phyloP scores from a whole-genome alignment of 2,329 filamentous ascomycete genomes.

The Fusarium hostae region DNA sequence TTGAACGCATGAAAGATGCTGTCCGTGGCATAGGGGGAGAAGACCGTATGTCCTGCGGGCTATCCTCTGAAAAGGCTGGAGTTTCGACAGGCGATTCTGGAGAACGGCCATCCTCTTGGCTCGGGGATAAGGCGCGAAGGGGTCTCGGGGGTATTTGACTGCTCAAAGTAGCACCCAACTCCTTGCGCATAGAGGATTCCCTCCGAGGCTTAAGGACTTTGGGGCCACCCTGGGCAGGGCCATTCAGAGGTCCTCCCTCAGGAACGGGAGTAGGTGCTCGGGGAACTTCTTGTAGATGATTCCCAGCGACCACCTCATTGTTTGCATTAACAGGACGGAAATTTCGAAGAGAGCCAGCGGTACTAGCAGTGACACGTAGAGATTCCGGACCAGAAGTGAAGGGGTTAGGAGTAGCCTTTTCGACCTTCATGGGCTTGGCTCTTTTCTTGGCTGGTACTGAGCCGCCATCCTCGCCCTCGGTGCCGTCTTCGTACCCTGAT shows the following conservation, averaged over 20 bases:
- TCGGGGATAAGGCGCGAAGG: slow-evolving; percentile 54
- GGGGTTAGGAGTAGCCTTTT: slow-evolving; percentile 75
- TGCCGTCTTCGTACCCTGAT: slow-evolving; percentile 76
- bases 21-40: slow-evolving; percentile 84
- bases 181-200: slow-evolving; percentile 68
- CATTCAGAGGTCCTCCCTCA: slow-evolving; percentile 49
- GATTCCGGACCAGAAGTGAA: slow-evolving; percentile 82
- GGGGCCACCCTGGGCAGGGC: slow-evolving; percentile 46
- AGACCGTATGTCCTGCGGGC: slow-evolving; percentile 85
- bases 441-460: slow-evolving; percentile 68
- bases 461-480: slow-evolving; percentile 66
- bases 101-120: slow-evolving; percentile 63
- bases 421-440: slow-evolving; percentile 78
- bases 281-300: slow-evolving; percentile 76
- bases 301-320: slow-evolving; percentile 55
- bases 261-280: slow-evolving; percentile 83
- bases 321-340: slow-evolving; percentile 77
- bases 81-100: slow-evolving; percentile 65
- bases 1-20: slow-evolving; percentile 64
- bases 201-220: slow-evolving; percentile 60
- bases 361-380: slow-evolving; percentile 89
- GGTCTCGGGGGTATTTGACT: slow-evolving; percentile 55
- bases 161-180: slow-evolving; percentile 60
- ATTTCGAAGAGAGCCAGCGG: slow-evolving; percentile 85
- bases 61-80: slow-evolving; percentile 68